phyloP scores from a whole-genome alignment of 805 yeast genomes.

The Wickerhamiella nectarea region DNA sequence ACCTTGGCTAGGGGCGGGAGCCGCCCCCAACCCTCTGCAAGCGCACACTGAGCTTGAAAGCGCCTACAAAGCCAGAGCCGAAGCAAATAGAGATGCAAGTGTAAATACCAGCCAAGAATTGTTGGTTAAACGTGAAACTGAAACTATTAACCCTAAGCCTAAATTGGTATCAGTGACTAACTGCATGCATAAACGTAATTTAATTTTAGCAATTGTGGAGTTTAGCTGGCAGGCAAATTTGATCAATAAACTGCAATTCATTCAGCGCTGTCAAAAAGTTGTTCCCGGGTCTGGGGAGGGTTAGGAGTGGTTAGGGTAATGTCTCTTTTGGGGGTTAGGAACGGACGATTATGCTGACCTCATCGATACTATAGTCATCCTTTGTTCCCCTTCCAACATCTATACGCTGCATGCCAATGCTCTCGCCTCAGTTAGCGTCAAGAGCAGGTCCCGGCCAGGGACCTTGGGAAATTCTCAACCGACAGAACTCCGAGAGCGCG shows the following conservation, averaged over 20 bases:
- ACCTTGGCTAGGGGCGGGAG: too few species aligned
- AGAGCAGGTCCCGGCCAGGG: constrained; percentile 8
- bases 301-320: background rate
- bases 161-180: background rate
- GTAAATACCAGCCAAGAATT: too few species aligned
- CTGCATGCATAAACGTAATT: background rate
- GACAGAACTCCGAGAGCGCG: constrained; percentile 5
- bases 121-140: too few species aligned
- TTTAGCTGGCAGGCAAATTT: background rate
- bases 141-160: background rate
- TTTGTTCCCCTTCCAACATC: background rate
- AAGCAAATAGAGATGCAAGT: too few species aligned
- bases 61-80: too few species aligned
- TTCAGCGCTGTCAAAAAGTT: background rate
- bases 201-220: background rate
- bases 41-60: too few species aligned
- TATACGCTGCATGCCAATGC: constrained; percentile 8
- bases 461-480: constrained; percentile 7
- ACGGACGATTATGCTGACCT: constrained; percentile 2
- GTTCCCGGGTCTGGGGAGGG: background rate
- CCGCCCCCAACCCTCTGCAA: too few species aligned
- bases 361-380: constrained; percentile 5
- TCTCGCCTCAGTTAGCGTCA: constrained; percentile 8
- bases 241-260: too few species aligned
- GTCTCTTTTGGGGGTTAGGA: background rate